Evolutionary conservation across 192 early-diverging fungal species (phyloP).

Genomic region (Bifiguratus adelaidae): DNA sequence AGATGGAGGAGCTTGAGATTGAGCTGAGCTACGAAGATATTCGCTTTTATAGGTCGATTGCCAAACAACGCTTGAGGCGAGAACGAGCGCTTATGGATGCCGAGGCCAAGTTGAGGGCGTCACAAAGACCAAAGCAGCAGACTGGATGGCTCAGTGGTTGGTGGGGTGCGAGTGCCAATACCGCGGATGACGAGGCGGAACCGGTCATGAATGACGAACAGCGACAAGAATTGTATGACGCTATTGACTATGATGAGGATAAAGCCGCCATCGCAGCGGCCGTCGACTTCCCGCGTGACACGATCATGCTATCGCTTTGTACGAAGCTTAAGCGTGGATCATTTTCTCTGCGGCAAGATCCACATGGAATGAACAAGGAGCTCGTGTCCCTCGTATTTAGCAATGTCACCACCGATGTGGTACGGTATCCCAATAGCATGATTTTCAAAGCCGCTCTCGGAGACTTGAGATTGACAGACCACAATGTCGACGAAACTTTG

Average conservation of each 20-base stretch:
- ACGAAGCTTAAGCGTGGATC: slow-evolving; percentile 71
- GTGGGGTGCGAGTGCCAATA: slow-evolving; percentile 6
- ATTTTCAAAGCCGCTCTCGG: slow-evolving; percentile 44
- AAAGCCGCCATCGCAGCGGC: slow-evolving; percentile 35
- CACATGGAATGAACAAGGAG: slow-evolving; percentile 26
- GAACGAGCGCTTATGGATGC: slow-evolving; percentile 55
- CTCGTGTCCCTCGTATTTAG: slow-evolving; percentile 55
- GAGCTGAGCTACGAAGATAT: slow-evolving; percentile 85
- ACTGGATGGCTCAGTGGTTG: slow-evolving; percentile 40
- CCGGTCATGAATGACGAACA: slow-evolving; percentile 68
- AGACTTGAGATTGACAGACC: slow-evolving; percentile 51
- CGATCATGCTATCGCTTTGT: slow-evolving; percentile 45
- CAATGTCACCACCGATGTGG: slow-evolving; percentile 40
- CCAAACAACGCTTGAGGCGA: slow-evolving; percentile 58
- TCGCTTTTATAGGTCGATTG: slow-evolving; percentile 69
- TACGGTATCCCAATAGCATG: slow-evolving; percentile 42
- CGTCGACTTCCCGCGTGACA: slow-evolving; percentile 53
- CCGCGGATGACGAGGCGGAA: slow-evolving; percentile 11
- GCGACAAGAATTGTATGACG: slow-evolving; percentile 82
- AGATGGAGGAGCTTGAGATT: slow-evolving; percentile 59
- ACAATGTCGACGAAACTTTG: slow-evolving; percentile 39
- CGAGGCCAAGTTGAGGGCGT: not conserved
- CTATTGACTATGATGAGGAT: slow-evolving; percentile 89
- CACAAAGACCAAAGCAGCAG: slow-evolving; percentile 17
- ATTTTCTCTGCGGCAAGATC: slow-evolving; percentile 58